A percentile compares a stretch with the other conserved stretches of the same genome.
phyloP scores from a whole-genome alignment of 2,329 filamentous ascomycete species.

The Chaetomiaceae sp. region DNA sequence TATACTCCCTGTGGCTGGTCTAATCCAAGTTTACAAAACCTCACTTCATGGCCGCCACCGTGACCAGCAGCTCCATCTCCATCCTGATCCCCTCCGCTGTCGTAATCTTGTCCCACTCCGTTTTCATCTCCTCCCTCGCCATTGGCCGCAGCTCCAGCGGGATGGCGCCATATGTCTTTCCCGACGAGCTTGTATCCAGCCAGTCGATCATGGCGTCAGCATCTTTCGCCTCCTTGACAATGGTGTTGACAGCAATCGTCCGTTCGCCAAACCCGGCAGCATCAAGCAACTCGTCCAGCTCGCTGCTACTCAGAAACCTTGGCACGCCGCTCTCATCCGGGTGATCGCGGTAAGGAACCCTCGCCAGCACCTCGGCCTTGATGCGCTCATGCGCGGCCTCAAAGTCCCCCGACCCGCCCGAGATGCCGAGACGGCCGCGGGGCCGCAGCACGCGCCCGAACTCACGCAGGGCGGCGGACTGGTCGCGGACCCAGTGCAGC shows the following conservation, averaged over 20 bases:
- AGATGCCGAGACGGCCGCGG: conserved; percentile 2
- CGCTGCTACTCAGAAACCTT: not conserved
- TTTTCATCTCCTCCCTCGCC: conserved; percentile 5
- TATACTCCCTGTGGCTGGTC: no score
- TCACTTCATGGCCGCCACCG: not conserved
- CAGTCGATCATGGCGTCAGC: conserved; percentile 5
- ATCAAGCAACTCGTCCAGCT: not conserved
- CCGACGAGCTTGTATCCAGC: conserved; percentile 6
- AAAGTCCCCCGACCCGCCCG: conserved; percentile 5
- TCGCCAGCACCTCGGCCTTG: conserved; percentile 2
- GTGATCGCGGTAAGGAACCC: not conserved
- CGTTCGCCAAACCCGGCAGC: not conserved
- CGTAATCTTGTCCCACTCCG: not conserved
- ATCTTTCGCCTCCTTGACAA: not conserved
- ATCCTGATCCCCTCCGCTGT: not conserved
- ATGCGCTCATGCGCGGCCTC: conserved; percentile 1
- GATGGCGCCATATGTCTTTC: conserved; percentile 3
- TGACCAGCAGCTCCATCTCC: conserved; percentile 7
- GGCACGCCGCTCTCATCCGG: not conserved
- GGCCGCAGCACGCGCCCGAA: conserved; percentile 1
- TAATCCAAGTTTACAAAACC: not conserved
- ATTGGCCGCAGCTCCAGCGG: not conserved
- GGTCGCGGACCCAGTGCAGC: conserved; percentile 7
- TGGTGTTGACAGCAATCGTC: not conserved
- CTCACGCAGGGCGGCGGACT: not conserved